Percentiles rank a stretch among this genome's conserved stretches.
phyloP scores from a whole-genome alignment of 2,329 filamentous ascomycete species.

The Pseudopyrenochaeta lycopersici region DNA sequence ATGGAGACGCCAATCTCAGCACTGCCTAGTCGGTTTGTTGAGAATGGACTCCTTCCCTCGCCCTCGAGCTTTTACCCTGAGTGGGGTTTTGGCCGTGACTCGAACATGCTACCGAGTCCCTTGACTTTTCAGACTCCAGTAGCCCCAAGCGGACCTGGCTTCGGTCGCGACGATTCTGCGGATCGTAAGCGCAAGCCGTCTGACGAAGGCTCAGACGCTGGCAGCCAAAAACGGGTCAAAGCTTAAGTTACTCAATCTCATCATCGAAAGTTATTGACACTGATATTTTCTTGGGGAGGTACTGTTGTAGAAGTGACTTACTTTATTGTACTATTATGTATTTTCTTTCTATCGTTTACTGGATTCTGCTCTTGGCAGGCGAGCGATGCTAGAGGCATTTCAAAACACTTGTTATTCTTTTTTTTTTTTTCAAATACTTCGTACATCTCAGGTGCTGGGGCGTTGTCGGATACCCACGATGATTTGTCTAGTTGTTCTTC shows the following conservation, averaged over 20 bases:
- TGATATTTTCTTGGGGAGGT: conserved; percentile 1
- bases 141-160: conserved; percentile 54
- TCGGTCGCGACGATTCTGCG: conserved; percentile 53
- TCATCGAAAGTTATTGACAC: conserved; percentile 8
- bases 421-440: conserved; percentile 4
- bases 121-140: conserved; percentile 89
- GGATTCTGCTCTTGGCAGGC: conserved; percentile 8
- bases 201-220: conserved; percentile 49
- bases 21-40: conserved; percentile 88
- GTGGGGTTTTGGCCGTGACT: conserved; percentile 82
- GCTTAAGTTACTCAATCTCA: conserved; percentile 24
- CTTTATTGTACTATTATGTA: conserved; percentile 16
- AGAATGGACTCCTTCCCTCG: conserved; percentile 85
- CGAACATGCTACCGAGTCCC: conserved; percentile 89
- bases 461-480: conserved; percentile 41
- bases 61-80: conserved; percentile 93
- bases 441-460: conserved; percentile 23
- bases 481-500: conserved; percentile 16
- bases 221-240: conserved; percentile 49
- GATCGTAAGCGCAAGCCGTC: conserved; percentile 53
- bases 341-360: conserved; percentile 6
- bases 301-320: not conserved
- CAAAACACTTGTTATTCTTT: conserved; percentile 5
- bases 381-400: conserved; percentile 16
- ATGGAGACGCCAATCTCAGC: conserved; percentile 90